Conservation (phyloP, 2,329 filamentous ascomycete genomes). For the Colletotrichum caudatum region DNA sequence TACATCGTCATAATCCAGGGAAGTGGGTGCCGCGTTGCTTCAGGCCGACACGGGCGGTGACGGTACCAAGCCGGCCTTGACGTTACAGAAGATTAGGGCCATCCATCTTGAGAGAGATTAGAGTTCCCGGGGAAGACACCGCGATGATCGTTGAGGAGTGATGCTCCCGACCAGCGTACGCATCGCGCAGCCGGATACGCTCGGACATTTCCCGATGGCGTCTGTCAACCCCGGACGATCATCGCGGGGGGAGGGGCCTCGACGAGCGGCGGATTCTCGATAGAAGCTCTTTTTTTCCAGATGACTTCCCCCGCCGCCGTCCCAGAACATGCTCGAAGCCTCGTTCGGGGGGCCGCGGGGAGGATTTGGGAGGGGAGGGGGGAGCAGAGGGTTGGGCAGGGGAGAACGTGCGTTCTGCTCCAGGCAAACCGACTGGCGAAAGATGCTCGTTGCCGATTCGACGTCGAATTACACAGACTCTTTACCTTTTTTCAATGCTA, state of each 20-base stretch:
- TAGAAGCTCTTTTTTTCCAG: not conserved
- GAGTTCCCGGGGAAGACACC: too few relatives aligned
- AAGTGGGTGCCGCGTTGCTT: not conserved
- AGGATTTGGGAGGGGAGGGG: too few relatives aligned
- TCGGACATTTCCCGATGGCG: constrained; percentile 20
- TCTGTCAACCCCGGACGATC: constrained; percentile 17
- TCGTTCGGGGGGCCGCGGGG: constrained; percentile 5
- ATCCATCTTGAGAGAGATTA: not conserved
- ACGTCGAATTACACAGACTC: constrained; percentile 17
- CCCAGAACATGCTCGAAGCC: constrained; percentile 20
- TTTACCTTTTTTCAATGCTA: constrained; percentile 29
- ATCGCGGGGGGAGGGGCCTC: constrained; percentile 14
- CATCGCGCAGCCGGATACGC: not conserved
- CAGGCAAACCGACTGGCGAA: constrained; percentile 7
- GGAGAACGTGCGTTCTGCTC: not conserved
- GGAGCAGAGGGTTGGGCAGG: not conserved
- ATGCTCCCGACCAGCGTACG: not conserved
- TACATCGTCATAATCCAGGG: not conserved
- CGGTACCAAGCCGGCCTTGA: too few relatives aligned
- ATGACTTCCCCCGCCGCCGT: not conserved
- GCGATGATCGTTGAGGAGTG: not conserved
- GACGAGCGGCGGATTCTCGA: constrained; percentile 1
- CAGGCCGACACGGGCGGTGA: constrained; percentile 7
- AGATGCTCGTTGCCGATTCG: not conserved
- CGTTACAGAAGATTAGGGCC: not conserved